Evolutionary conservation across 2,329 filamentous ascomycete genomes (phyloP).

Genomic region (Sarocladium oryzae): DNA sequence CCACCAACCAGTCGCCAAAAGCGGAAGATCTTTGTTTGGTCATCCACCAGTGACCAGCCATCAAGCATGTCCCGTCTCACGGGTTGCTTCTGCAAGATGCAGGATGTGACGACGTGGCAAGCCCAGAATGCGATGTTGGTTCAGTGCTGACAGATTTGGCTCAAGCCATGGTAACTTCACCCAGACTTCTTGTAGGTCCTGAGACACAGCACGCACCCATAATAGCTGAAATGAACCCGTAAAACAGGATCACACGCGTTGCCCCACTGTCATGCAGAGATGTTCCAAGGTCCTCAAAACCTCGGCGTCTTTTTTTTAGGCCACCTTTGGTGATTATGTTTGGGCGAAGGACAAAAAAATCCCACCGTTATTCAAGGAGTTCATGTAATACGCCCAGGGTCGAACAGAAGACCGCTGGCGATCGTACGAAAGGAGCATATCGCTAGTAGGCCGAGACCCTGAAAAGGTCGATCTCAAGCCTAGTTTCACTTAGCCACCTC

Average conservation of each 20-base stretch:
- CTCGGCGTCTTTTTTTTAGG: not conserved
- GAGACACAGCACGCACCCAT: not conserved
- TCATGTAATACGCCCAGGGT: no score
- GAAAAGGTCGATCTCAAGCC: not conserved
- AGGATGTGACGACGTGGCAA: not conserved
- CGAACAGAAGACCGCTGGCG: no score
- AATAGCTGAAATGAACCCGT: not conserved
- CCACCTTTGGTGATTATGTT: not conserved
- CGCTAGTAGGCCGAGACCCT: not conserved
- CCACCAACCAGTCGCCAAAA: not conserved
- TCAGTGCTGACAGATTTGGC: not conserved
- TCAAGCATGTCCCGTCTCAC: not conserved
- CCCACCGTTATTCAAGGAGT: no score
- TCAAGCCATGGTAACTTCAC: not conserved
- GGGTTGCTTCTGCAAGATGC: not conserved
- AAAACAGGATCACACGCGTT: not conserved
- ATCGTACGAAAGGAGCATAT: no score
- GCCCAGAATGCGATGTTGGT: not conserved
- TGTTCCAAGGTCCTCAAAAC: no score
- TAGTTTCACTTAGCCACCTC: not conserved
- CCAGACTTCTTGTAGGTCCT: no score
- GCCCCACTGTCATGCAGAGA: not conserved
- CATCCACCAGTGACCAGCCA: not conserved
- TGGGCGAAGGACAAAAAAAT: no score
- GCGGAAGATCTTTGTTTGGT: not conserved